These are phyloP conservation scores for Stromatinia cepivora DNA, from an alignment of 2,329 filamentous ascomycete species.

Conservation along the genomic window DNA sequence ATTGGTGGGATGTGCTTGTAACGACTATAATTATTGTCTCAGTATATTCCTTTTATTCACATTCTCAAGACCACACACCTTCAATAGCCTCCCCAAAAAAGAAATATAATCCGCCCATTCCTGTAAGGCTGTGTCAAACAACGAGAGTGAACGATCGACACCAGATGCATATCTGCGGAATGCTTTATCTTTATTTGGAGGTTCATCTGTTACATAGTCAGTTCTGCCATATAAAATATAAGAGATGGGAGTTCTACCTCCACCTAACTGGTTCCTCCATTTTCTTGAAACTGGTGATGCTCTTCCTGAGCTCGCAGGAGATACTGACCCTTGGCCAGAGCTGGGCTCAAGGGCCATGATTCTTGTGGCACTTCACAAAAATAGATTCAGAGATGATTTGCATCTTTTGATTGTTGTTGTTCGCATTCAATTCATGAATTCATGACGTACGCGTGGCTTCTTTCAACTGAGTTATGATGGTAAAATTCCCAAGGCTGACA, in stretches of 20 bases:
- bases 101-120: slow-evolving; percentile 99
- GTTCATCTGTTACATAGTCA: slow-evolving; percentile 50
- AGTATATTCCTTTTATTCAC: slow-evolving; percentile 33
- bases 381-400: slow-evolving; percentile 28
- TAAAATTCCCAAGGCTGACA: slow-evolving; percentile 23
- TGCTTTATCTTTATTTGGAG: slow-evolving; percentile 60
- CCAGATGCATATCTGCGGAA: slow-evolving; percentile 88
- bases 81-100: slow-evolving; percentile 85
- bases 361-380: slow-evolving; percentile 34
- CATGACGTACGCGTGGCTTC: slow-evolving; percentile 31
- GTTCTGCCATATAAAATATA: background rate
- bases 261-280: slow-evolving; percentile 74
- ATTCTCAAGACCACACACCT: slow-evolving; percentile 54
- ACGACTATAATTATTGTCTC: slow-evolving; percentile 56
- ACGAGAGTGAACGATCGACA: slow-evolving; percentile 80
- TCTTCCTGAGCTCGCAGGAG: slow-evolving; percentile 82
- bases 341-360: slow-evolving; percentile 65
- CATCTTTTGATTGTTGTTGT: slow-evolving; percentile 28
- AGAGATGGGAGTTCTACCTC: slow-evolving; percentile 56
- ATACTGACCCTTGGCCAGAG: slow-evolving; percentile 59
- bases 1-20: slow-evolving; percentile 79
- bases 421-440: slow-evolving; percentile 21
- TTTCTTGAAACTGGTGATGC: slow-evolving; percentile 73
- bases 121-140: slow-evolving; percentile 91
- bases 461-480: slow-evolving; percentile 19